Percentiles rank a stretch among this genome's conserved stretches.
Evolutionary conservation across 768 basidiomycete species (phyloP).

Genomic region (Galerina sulciceps): DNA sequence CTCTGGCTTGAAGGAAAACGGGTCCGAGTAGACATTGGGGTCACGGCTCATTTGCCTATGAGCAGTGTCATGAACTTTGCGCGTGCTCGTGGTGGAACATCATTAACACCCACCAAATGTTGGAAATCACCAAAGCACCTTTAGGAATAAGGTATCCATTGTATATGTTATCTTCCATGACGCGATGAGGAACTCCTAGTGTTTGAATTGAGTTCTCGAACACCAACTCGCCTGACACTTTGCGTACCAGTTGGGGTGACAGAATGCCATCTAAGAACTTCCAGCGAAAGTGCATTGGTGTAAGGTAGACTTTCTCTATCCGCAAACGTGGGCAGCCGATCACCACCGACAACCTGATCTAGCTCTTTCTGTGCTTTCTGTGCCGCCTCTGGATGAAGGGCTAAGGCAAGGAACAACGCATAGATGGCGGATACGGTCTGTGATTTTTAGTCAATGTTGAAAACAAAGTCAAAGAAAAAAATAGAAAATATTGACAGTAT

Average conservation of each 20-base stretch:
- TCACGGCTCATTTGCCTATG: slow-evolving; percentile 47
- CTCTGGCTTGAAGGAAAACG: slow-evolving; percentile 49
- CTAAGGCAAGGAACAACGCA: slow-evolving; percentile 44
- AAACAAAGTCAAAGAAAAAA: background rate
- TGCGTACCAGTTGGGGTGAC: slow-evolving; percentile 35
- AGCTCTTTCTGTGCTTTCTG: slow-evolving; percentile 47
- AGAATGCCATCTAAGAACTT: slow-evolving; percentile 40
- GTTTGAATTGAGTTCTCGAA: background rate
- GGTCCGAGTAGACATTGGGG: slow-evolving; percentile 36
- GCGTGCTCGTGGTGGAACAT: background rate
- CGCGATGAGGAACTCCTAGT: slow-evolving; percentile 56
- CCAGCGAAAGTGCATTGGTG: slow-evolving; percentile 40
- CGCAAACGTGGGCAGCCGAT: slow-evolving; percentile 41
- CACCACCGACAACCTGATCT: slow-evolving; percentile 41
- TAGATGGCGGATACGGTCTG: slow-evolving; percentile 44
- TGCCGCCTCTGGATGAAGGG: slow-evolving; percentile 40
- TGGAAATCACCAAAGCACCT: slow-evolving; percentile 53
- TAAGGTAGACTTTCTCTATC: slow-evolving; percentile 47
- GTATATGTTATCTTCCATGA: slow-evolving; percentile 60
- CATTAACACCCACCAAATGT: slow-evolving; percentile 43
- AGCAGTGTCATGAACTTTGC: background rate
- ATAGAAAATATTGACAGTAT: slow-evolving; percentile 28
- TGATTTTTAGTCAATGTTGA: background rate
- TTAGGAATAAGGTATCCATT: slow-evolving; percentile 66
- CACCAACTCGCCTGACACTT: too few relatives aligned